Evolutionary conservation across 2,329 filamentous ascomycete species (phyloP).

Genomic region (Exophiala dermatitidis): DNA sequence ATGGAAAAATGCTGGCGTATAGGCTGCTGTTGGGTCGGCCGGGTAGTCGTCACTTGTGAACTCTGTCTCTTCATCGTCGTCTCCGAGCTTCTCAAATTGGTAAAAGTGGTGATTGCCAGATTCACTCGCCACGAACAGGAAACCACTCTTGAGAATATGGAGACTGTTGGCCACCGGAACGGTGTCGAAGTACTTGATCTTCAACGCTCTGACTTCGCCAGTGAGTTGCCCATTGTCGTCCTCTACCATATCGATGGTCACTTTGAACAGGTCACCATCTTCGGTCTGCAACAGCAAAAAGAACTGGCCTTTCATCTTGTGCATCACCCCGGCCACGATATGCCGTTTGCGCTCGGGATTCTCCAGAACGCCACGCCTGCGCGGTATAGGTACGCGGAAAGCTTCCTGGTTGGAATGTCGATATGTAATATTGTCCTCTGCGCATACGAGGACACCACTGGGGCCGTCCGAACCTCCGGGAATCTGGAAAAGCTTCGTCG

Average conservation of each 20-base stretch:
- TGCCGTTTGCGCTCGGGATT: conserved; percentile 83
- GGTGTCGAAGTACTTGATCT: conserved; percentile 97
- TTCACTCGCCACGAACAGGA: conserved; percentile 86
- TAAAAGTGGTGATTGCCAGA: conserved; percentile 92
- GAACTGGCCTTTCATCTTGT: conserved; percentile 92
- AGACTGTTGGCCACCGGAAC: conserved; percentile 81
- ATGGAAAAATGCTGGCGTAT: conserved; percentile 76
- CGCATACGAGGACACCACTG: conserved; percentile 89
- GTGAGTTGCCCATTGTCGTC: conserved; percentile 71
- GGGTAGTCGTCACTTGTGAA: conserved; percentile 79
- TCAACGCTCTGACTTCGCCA: conserved; percentile 72
- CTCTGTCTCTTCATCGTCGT: conserved; percentile 84
- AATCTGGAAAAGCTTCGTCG: conserved; percentile 87
- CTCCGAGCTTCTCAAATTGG: conserved; percentile 93
- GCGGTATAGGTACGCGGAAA: conserved; percentile 80
- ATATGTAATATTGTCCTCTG: conserved; percentile 91
- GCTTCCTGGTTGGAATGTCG: conserved; percentile 91
- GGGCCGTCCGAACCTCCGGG: conserved; percentile 90
- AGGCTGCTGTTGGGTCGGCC: conserved; percentile 62
- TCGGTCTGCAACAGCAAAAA: conserved; percentile 96
- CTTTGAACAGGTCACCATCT: conserved; percentile 96
- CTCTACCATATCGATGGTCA: conserved; percentile 84
- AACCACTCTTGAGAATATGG: conserved; percentile 91
- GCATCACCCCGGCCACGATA: conserved; percentile 90
- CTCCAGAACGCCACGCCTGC: conserved; percentile 78